Percentiles rank a stretch among this genome's conserved stretches.
Conservation (phyloP, 129 eudicot species). For the Deinandra increscens region DNA sequence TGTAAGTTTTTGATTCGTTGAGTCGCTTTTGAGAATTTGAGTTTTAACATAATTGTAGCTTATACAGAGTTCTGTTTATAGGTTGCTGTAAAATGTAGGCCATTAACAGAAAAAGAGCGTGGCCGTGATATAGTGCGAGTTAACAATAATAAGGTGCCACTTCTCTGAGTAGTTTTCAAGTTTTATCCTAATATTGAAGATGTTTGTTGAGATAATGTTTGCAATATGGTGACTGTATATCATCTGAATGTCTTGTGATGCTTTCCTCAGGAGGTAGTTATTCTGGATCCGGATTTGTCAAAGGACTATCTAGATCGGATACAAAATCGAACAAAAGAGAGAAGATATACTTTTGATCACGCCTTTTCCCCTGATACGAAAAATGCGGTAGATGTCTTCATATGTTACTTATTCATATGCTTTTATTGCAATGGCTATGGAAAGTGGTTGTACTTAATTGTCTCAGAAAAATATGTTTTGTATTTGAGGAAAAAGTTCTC, state of each 20-base stretch:
- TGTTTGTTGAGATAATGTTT: conserved; percentile 10
- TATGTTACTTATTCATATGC: conserved; percentile 13
- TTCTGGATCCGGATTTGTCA: conserved; percentile 89
- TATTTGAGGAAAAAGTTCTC: conserved; percentile 1
- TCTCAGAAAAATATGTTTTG: not conserved
- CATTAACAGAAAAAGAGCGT: conserved; percentile 56
- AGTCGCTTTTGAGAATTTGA: not conserved
- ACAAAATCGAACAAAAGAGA: conserved; percentile 82
- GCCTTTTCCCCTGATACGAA: conserved; percentile 67
- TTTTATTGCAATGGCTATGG: conserved; percentile 13
- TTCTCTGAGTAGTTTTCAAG: too few species aligned
- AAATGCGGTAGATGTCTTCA: conserved; percentile 55
- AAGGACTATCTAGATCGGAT: conserved; percentile 82
- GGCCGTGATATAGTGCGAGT: conserved; percentile 84
- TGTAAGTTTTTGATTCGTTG: conserved; percentile 39
- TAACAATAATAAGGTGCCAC: conserved; percentile 51
- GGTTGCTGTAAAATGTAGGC: conserved; percentile 96
- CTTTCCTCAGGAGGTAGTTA: conserved; percentile 61
- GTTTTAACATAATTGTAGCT: conserved; percentile 5
- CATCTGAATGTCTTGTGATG: conserved; percentile 2
- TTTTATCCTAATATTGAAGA: not conserved
- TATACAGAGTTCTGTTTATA: conserved; percentile 31
- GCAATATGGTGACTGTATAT: conserved; percentile 3
- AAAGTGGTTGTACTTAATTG: conserved; percentile 2
- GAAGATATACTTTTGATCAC: conserved; percentile 72